These are phyloP conservation scores for Myxozyma udenii DNA, from an alignment of 805 yeast genomes.

Conservation along the genomic window DNA sequence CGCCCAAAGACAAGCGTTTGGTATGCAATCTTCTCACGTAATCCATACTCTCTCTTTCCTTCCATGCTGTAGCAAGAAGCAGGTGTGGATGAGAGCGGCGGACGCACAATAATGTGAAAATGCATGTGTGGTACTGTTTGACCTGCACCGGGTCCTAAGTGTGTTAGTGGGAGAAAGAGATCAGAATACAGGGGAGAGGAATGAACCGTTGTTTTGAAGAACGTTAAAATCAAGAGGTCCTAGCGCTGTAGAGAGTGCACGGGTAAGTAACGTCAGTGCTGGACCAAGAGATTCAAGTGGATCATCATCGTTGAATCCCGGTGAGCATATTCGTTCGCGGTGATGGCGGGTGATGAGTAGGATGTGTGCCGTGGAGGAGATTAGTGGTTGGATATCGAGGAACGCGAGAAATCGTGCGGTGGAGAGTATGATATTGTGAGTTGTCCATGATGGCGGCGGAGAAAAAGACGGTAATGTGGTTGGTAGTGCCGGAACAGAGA, in stretches of 20 bases:
- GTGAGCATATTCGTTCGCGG: slow-evolving; percentile 32
- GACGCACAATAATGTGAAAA: slow-evolving; percentile 80
- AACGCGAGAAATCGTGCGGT: slow-evolving; percentile 33
- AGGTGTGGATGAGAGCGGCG: not conserved
- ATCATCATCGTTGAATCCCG: slow-evolving; percentile 23
- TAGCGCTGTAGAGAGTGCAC: slow-evolving; percentile 28
- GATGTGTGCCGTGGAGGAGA: slow-evolving; percentile 38
- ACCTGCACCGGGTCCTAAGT: slow-evolving; percentile 62
- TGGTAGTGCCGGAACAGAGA: too few relatives aligned
- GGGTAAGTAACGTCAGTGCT: slow-evolving; percentile 34
- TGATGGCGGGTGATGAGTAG: slow-evolving; percentile 40
- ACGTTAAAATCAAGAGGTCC: slow-evolving; percentile 37
- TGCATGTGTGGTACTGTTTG: slow-evolving; percentile 93
- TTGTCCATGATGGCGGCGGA: too few relatives aligned
- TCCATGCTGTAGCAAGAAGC: not conserved
- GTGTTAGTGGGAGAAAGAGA: not conserved
- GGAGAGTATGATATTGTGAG: slow-evolving; percentile 11
- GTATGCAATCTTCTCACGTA: slow-evolving; percentile 29
- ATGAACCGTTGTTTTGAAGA: slow-evolving; percentile 53
- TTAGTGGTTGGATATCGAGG: slow-evolving; percentile 41
- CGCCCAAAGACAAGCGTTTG: slow-evolving; percentile 36
- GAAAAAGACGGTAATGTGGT: too few relatives aligned
- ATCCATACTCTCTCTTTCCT: not conserved
- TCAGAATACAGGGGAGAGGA: not conserved
- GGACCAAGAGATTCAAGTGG: slow-evolving; percentile 28